These are phyloP conservation scores for Pleurostoma richardsiae DNA, from an alignment of 2,329 filamentous ascomycete species.

Conservation along the genomic window DNA sequence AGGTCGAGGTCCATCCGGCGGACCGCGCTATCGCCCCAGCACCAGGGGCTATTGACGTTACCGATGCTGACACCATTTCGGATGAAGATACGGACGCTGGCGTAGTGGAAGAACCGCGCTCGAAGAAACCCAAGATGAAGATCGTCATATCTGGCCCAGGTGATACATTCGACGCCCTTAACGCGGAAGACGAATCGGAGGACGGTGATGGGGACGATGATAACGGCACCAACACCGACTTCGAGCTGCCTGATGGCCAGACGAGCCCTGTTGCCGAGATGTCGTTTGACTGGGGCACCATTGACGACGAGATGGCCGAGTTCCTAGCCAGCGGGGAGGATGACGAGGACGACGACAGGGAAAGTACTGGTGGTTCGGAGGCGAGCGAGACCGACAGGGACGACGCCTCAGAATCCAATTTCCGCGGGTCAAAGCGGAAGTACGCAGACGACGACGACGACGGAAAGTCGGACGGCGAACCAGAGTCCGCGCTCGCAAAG, in stretches of 20 bases:
- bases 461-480: slow-evolving; percentile 6
- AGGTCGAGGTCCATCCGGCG: slow-evolving; percentile 66
- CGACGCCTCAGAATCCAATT: neutral
- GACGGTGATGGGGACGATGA: slow-evolving; percentile 32
- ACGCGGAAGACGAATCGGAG: slow-evolving; percentile 2
- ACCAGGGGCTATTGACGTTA: slow-evolving; percentile 24
- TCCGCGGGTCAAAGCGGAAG: slow-evolving; percentile 4
- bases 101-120: slow-evolving; percentile 20
- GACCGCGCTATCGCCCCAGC: slow-evolving; percentile 41
- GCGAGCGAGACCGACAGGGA: slow-evolving; percentile 25
- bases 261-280: slow-evolving; percentile 52
- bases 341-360: slow-evolving; percentile 22
- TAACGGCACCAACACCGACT: slow-evolving; percentile 33
- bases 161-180: slow-evolving; percentile 8
- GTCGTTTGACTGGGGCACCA: slow-evolving; percentile 55
- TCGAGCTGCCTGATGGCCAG: neutral
- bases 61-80: slow-evolving; percentile 16
- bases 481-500: slow-evolving; percentile 39
- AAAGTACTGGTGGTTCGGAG: slow-evolving; percentile 16
- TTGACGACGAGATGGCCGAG: slow-evolving; percentile 70
- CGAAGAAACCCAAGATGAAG: slow-evolving; percentile 25
- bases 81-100: slow-evolving; percentile 23
- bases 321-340: slow-evolving; percentile 59
- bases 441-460: slow-evolving; percentile 13
- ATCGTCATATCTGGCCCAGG: slow-evolving; percentile 36